Evolutionary conservation across 2,329 filamentous ascomycete genomes (phyloP), one percentile per base, ranked within the genome.

Genomic region (Ophiocordyceps camponoti-saundersi): DNA sequence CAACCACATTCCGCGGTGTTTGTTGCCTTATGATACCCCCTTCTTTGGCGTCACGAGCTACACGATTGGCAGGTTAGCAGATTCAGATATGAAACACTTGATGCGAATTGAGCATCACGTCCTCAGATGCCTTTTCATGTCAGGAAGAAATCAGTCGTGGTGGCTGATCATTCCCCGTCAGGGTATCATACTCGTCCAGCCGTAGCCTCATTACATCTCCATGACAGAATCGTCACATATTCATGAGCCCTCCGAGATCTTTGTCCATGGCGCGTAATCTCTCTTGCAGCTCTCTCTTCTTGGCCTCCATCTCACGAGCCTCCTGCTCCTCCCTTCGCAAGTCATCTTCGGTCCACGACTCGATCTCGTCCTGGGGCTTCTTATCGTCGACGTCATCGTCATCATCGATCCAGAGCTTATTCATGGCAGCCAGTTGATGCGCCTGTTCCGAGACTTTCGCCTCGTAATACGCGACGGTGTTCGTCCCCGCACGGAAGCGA

Each of bases 401-500:
- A 2, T 73, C 71, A 39, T 43, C 72, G 57, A 71, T 72, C 54
- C 71, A 70, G 29, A 79, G 75, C 50, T 75, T 72, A 54, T 88
- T 88, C 72, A 90, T 80, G 48, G 72, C 73, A 48, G 82, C 79
- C 51, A 96, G 61, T 55, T 87, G 77, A 49, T 77, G 74, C 12
- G 78, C 72, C 65, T 95, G 90, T 57, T 83, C 79, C 8, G 79
- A 75, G 2, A 96, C 85, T 47, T 81, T 80, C 13, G 73, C 72
- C 65, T 96, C 89, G 56, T 95, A 88, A 55, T 86, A 83, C 12
- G 75, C 76, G 56, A 92, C 70, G 21, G 88, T 95, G 44, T 78
- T 78, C 30, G 72, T 72, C 49, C 92, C 74, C 55, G 85, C 73
- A 39, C 76, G 71, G 61, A 90, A 77, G 56, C 85, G 80, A 47